Evolutionary conservation across 805 yeast genomes (phyloP).

Genomic region (Pichia manshurica): DNA sequence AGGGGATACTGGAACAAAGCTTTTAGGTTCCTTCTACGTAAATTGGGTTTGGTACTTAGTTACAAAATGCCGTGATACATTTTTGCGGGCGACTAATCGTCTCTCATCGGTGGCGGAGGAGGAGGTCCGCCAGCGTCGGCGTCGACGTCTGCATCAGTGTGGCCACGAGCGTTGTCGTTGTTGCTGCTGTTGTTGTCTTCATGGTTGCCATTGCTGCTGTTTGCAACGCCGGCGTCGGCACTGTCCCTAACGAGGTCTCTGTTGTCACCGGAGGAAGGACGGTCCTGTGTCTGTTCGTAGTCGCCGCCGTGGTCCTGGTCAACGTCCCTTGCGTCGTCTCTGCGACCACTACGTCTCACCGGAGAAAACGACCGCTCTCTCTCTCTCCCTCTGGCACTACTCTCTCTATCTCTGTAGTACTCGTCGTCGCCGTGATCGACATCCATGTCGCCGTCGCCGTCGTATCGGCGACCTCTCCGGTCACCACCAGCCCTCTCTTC

Average conservation of each 20-base stretch:
- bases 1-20: too few species aligned
- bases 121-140: conserved; percentile 2
- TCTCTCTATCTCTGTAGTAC: conserved; percentile 1
- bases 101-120: conserved; percentile 6
- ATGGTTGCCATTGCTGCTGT: not conserved
- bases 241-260: too few species aligned
- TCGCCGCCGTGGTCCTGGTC: too few species aligned
- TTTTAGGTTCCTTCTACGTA: too few species aligned
- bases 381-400: not conserved
- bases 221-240: too few species aligned
- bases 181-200: not conserved
- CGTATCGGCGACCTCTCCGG: not conserved
- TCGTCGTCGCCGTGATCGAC: not conserved
- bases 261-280: too few species aligned
- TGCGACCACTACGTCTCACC: conserved; percentile 2
- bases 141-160: not conserved
- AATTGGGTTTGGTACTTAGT: too few species aligned
- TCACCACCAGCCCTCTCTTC: not conserved
- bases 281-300: too few species aligned
- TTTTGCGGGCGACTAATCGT: not conserved
- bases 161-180: not conserved
- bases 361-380: not conserved
- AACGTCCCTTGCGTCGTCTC: conserved; percentile 2
- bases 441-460: not conserved
- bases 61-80: too few species aligned